Evolutionary conservation across 768 basidiomycete genomes (phyloP).

Genomic region (Suillus fuscotomentosus): DNA sequence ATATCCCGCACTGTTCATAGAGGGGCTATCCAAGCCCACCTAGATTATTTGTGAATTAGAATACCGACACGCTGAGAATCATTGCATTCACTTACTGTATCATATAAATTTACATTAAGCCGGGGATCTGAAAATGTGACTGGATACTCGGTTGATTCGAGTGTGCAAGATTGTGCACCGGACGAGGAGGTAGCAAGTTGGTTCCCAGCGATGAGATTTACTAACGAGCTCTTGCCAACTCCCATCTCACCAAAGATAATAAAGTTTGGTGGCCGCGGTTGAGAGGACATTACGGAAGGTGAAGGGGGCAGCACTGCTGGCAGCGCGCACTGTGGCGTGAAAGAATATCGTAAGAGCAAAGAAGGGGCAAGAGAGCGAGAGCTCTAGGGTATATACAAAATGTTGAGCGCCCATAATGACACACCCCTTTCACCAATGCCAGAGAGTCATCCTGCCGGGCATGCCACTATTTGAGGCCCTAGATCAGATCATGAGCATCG

Average conservation of each 20-base stretch:
- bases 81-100: not conserved
- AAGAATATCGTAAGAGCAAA: not conserved
- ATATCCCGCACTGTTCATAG: conserved; percentile 21
- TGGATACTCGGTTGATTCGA: not conserved
- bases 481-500: not conserved
- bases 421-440: not conserved
- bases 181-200: conserved; percentile 1
- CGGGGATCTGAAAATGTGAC: not conserved
- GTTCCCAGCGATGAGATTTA: conserved; percentile 10
- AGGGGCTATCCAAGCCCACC: conserved; percentile 29
- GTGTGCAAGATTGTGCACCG: conserved; percentile 4
- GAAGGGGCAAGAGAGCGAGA: not conserved
- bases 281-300: not conserved
- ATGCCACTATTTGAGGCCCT: not conserved
- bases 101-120: not conserved
- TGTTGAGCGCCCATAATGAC: not conserved
- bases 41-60: not conserved
- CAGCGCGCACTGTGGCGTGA: not conserved
- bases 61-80: not conserved
- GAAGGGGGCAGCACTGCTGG: not conserved
- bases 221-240: conserved; percentile 9
- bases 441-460: not conserved
- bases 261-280: not conserved
- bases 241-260: conserved; percentile 13
- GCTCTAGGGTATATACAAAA: not conserved